Evolutionary conservation across 257 asterid genomes (phyloP), one percentile per base, ranked within the genome.

Genomic region (Haberlea rhodopensis): DNA sequence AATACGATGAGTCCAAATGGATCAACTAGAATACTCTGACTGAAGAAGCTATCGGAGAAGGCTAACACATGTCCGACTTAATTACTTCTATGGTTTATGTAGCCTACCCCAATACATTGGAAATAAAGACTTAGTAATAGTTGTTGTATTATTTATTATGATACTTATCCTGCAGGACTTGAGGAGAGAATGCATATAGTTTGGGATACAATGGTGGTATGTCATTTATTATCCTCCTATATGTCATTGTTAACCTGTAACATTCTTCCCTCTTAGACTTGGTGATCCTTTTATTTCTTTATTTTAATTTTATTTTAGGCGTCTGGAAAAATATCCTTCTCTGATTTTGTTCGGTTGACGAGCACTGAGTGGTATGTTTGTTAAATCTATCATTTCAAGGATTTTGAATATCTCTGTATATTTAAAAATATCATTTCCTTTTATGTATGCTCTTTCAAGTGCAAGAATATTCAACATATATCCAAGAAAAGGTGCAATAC

Each of bases 151-250:
- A n/a, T n/a, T n/a, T n/a, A n/a, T n/a, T 7, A 48, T 56, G 57
- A 6, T 54, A 16, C n/a, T 59, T 61, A n/a, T 53, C 62, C 53
- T 63, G 51, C 68, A 89, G 98, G 98, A 65, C 80, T 92, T 46
- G 99, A 92, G 84, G 99, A 92, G 86, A 85, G 97, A 79, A 89
- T 92, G 97, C 97, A 89, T 76, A 72, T 92, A 75, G 82, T 87
- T 76, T 92, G 99, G 99, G 96, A 92, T 65, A 76, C 95, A 19
- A 82, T 89, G 99, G 99, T 92, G 96, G 99, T 92, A 84, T 46
- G 96, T 68, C 62, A 31, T 5, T 57, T 59, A 37, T 59, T 54
- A 32, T 62, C 43, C 23, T 77, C 65, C 6, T 48, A 16, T 40
- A 66, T 57, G 63, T 43, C 34, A 57, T 62, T 58, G 46, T 46